Evolutionary conservation across 345 rosid genomes (phyloP), one percentile per base, ranked within the genome.

Genomic region (Nephelium lappaceum): DNA sequence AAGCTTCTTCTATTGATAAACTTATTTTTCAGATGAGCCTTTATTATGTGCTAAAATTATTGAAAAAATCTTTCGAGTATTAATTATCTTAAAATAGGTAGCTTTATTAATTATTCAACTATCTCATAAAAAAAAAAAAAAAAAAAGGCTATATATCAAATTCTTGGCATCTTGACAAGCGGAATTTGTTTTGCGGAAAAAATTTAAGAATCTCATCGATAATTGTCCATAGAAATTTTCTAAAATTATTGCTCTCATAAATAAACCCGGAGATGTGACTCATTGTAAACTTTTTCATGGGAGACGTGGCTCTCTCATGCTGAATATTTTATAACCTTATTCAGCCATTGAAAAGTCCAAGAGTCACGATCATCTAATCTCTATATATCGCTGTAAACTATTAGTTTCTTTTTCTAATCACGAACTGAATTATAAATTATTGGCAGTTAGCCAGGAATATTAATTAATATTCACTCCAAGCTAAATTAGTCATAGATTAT

Each of bases 401-500:
- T 76, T 71, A 83, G 39, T 38, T 45, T 15, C 70, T 72, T 82
- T 60, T 49, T 69, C 60, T 67, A 53, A 79, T 81, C 81, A 64
- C 23, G 67, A 78, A 77, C 66, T 57, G 70, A 65, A 66, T 77
- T 21, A 75, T 72, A 19, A 68, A 71, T 69, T 11, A 66, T 72
- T 55, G 3, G 11, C 39, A 58, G 53, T 51, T 47, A 70, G 61
- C 12, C 36, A 9, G 7, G 8, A 11, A 51, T 71, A 10, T 60
- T 0, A 19, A 57, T 57, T 57, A 57, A 57, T 18, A 57, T 57
- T 57, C 0, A 64, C 53, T 14, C 21, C 5, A 5, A 15, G 69
- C 8, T 74, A 43, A 55, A 67, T 74, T 57, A 47, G 27, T 62
- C 36, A 72, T 63, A 64, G 19, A 12, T 81, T 53, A 64, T 41